Conservation (phyloP, 441 rosid species). For the Adansonia madagascariensis region DNA sequence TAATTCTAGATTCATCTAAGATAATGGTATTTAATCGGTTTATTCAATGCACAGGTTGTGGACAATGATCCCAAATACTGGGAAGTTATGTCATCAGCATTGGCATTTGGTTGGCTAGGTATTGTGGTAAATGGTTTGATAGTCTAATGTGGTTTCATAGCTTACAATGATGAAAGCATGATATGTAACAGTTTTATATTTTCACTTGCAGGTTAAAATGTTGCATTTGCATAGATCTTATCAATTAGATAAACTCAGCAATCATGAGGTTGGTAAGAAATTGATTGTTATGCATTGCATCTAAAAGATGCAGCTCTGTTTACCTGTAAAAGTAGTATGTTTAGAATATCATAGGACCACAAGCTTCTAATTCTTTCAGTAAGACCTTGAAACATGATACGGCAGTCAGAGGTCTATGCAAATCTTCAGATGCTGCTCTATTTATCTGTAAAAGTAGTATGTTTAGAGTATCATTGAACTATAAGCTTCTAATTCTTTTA, state of each 20-base stretch:
- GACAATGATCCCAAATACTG: too few relatives aligned
- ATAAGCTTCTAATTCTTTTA: too few relatives aligned
- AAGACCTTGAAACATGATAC: not conserved
- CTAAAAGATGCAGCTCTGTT: not conserved
- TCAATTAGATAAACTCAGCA: slow-evolving; percentile 83
- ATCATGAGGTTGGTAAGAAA: slow-evolving; percentile 73
- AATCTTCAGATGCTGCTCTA: too few relatives aligned
- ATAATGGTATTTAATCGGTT: slow-evolving; percentile 1
- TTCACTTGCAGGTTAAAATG: slow-evolving; percentile 69
- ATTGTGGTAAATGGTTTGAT: slow-evolving; percentile 60
- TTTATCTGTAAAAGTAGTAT: not conserved
- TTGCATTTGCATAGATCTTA: slow-evolving; percentile 88
- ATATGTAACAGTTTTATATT: slow-evolving; percentile 10
- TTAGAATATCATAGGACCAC: not conserved
- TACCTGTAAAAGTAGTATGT: not conserved
- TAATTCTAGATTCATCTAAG: not conserved
- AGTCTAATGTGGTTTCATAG: slow-evolving; percentile 2
- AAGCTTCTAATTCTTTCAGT: not conserved
- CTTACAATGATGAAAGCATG: slow-evolving; percentile 8
- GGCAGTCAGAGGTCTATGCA: not conserved
- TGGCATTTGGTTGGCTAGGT: slow-evolving; percentile 94
- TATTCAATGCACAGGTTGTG: too few relatives aligned
- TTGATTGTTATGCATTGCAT: slow-evolving; percentile 20
- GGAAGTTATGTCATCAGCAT: slow-evolving; percentile 43
- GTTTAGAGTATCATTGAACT: not conserved